Percentiles rank a stretch among this genome's conserved stretches.
phyloP scores from a whole-genome alignment of 1,284 basidiomycete genomes.

The Mycena citricolor region DNA sequence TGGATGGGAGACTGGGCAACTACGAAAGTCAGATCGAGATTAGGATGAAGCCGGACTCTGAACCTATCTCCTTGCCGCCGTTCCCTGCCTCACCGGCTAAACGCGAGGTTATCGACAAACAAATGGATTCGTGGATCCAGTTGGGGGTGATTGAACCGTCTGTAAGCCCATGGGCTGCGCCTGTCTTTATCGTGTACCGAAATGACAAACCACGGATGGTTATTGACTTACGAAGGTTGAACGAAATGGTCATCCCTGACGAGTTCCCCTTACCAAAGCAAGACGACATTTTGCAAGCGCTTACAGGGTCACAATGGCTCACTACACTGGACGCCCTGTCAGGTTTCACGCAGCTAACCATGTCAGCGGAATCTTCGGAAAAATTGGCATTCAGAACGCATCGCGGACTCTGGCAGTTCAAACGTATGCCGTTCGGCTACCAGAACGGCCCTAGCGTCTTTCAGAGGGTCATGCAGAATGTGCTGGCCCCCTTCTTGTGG shows the following conservation, averaged over 20 bases:
- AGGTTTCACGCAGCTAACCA: constrained; percentile 31
- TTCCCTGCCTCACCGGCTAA: constrained; percentile 3
- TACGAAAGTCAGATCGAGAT: neutral
- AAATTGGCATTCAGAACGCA: constrained; percentile 32
- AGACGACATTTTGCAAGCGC: constrained; percentile 28
- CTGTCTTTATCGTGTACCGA: constrained; percentile 26
- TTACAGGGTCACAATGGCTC: constrained; percentile 27
- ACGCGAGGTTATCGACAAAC: constrained; percentile 24
- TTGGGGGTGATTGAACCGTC: constrained; percentile 30
- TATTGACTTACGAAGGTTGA: constrained; percentile 29
- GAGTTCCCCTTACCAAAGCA: constrained; percentile 30
- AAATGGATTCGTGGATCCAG: constrained; percentile 26
- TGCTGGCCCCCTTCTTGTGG: constrained; percentile 18
- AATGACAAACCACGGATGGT: constrained; percentile 24
- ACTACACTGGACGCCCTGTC: constrained; percentile 30
- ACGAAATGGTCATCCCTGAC: constrained; percentile 27
- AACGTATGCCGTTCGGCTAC: constrained; percentile 13
- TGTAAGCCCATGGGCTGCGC: constrained; percentile 29
- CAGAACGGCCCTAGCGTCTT: constrained; percentile 16
- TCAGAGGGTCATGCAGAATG: constrained; percentile 17
- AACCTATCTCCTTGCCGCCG: constrained; percentile 1
- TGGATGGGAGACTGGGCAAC: neutral
- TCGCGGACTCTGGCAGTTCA: constrained; percentile 25
- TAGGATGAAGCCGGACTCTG: too few relatives aligned
- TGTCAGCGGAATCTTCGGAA: constrained; percentile 23